Evolutionary conservation across 352 stramenopile species (phyloP), one percentile per base, ranked within the genome.

Genomic region (Phytophthora fragariaefolia): DNA sequence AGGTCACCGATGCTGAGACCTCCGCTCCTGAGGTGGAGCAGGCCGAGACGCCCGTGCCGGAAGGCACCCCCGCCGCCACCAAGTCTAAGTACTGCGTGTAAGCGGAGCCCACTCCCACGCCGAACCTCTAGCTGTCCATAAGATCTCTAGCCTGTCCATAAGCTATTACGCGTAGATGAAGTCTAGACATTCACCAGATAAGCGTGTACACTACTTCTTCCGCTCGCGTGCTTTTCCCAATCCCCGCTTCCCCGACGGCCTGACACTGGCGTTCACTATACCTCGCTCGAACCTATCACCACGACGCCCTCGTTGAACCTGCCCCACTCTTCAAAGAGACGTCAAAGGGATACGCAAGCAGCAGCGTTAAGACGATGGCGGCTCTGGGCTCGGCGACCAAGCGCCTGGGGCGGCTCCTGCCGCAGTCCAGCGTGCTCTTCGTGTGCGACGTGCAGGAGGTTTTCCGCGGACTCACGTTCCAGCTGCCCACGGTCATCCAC

Each of bases 361-460:
- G 1, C 58, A 52, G 7, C 49, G n/a, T n/a, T n/a, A n/a, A 24
- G 27, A 34, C 24, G 22, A 80, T 80, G 71, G 46, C 69, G 23
- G 66, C 66, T 45, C 38, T 76, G 24, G 74, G 51, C 53, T 48
- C 74, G 15, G 66, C 60, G 27, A 51, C 58, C 27, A 78, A 72
- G 55, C 72, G 69, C 54, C 52, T 93, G 24, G 83, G 85, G 27
- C 78, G 78, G 17, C 66, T 95, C 7, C 65, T 83, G 60, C 83
- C 87, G 46, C 51, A 77, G n/a, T 91, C 87, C 23, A 93, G 78
- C 58, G 73, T 92, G 42, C 85, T 99, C 20, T 96, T 99, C 18
- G 80, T 99, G 18, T 99, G 97, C 67, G 97, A 99, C 66, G 90
- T 99, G 26, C 97, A 99, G 82, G 94, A 98, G 76, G 69, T 90